Evolutionary conservation across 179 eudicot genomes (phyloP).

Genomic region (Beta corolliflora): DNA sequence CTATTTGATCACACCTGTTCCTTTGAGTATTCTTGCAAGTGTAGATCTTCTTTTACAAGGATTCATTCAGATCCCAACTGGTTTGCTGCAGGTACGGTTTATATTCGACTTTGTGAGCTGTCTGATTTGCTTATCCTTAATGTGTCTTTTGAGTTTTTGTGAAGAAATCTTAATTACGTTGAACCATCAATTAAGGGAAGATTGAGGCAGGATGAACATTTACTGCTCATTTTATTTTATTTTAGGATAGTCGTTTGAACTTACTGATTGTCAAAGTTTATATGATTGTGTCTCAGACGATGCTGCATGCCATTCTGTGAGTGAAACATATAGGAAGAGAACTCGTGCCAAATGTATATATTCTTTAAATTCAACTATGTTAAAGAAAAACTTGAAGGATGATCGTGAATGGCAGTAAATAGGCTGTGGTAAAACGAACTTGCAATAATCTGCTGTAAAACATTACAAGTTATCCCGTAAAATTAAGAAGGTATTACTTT

Average conservation of each 20-base stretch:
- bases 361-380: not conserved
- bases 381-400: not conserved
- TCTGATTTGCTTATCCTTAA: not conserved
- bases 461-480: too few relatives aligned
- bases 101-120: not conserved
- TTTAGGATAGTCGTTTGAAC: too few relatives aligned
- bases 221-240: too few relatives aligned
- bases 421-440: too few relatives aligned
- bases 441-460: too few relatives aligned
- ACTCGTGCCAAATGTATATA: too few relatives aligned
- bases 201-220: too few relatives aligned
- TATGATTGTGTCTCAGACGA: too few relatives aligned
- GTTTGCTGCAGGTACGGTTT: conserved; percentile 67
- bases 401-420: too few relatives aligned
- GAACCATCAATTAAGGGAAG: not conserved
- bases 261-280: too few relatives aligned
- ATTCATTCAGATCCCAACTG: conserved; percentile 66
- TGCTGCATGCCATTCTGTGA: not conserved
- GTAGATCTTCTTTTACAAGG: conserved; percentile 86
- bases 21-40: conserved; percentile 50
- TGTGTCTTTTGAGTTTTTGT: not conserved
- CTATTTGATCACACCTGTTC: conserved; percentile 79
- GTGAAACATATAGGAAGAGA: not conserved
- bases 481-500: too few relatives aligned
- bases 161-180: too few relatives aligned